Percentiles rank a stretch among this genome's conserved stretches.
Conservation (phyloP, 2,329 filamentous ascomycete species). For the Exophiala alcalophila region DNA sequence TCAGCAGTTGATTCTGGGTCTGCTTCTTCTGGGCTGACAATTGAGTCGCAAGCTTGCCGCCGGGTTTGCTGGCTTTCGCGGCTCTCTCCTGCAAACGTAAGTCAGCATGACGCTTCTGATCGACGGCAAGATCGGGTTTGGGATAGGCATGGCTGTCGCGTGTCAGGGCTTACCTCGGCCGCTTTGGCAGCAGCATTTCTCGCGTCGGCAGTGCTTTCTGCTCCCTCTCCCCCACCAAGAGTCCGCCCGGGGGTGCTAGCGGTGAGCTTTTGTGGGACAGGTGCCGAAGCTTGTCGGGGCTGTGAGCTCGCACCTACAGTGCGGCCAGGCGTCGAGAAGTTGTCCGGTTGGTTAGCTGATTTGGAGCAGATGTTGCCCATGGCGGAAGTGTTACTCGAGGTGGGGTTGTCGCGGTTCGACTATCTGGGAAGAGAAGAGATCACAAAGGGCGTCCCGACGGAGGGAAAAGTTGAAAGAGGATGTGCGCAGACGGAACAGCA, state of each 20-base stretch:
- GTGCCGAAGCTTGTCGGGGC: slow-evolving; percentile 49
- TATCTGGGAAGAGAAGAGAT: no score
- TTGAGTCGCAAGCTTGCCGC: slow-evolving; percentile 68
- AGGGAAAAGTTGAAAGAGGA: no score
- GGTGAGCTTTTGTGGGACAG: slow-evolving; percentile 41
- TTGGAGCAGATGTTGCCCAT: slow-evolving; percentile 92
- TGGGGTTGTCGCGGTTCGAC: no score
- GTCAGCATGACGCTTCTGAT: slow-evolving; percentile 1
- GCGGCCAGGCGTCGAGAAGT: slow-evolving; percentile 71
- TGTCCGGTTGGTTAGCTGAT: slow-evolving; percentile 55
- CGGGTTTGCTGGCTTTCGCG: slow-evolving; percentile 51
- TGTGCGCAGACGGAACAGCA: no score
- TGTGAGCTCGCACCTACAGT: slow-evolving; percentile 59
- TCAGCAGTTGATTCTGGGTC: slow-evolving; percentile 65
- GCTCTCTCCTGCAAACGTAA: slow-evolving; percentile 60
- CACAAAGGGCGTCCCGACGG: no score
- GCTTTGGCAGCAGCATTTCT: slow-evolving; percentile 72
- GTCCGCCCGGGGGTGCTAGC: slow-evolving; percentile 56
- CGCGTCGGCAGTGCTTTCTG: slow-evolving; percentile 53
- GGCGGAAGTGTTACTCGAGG: no score
- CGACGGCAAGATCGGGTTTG: no score
- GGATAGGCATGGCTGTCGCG: no score
- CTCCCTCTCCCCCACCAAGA: slow-evolving; percentile 53
- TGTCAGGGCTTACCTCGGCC: slow-evolving; percentile 68
- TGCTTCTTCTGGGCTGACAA: slow-evolving; percentile 73